These are phyloP conservation scores for Botrytis tulipae DNA, from an alignment of 2,329 filamentous ascomycete genomes.

Conservation along the genomic window DNA sequence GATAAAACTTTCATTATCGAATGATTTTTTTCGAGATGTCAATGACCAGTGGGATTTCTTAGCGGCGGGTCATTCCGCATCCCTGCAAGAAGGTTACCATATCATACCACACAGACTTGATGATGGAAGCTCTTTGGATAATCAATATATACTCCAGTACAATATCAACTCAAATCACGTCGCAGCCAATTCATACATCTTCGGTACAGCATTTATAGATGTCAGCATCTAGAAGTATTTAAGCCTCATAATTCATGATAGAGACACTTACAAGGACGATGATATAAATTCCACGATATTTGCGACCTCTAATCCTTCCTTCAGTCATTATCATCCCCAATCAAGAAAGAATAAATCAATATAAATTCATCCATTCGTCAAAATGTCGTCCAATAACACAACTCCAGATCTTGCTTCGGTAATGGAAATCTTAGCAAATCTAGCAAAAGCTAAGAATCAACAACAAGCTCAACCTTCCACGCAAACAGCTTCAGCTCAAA, in stretches of 20 bases:
- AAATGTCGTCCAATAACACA: constrained; percentile 33
- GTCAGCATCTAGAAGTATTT: not conserved
- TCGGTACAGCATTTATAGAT: not conserved
- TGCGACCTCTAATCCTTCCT: not conserved
- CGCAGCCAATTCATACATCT: not conserved
- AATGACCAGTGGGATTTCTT: constrained; percentile 27
- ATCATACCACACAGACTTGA: not conserved
- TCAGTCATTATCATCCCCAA: not conserved
- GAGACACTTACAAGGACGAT: not conserved
- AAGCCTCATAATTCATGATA: not conserved
- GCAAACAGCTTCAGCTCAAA: constrained; percentile 37
- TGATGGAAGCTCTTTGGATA: not conserved
- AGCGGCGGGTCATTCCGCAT: constrained; percentile 29
- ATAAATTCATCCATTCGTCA: not conserved
- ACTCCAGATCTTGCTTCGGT: constrained; percentile 39
- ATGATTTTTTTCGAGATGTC: constrained; percentile 31
- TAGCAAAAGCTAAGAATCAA: constrained; percentile 28
- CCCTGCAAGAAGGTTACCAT: constrained; percentile 10
- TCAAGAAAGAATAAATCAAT: not conserved
- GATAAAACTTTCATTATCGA: constrained; percentile 21
- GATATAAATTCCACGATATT: not conserved
- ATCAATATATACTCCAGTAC: not conserved
- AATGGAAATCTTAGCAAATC: constrained; percentile 35
- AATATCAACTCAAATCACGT: not conserved
- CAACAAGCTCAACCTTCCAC: constrained; percentile 19